Base-by-base conservation (phyloP, 805 yeast genomes). In the Metschnikowia orientalis region DNA sequence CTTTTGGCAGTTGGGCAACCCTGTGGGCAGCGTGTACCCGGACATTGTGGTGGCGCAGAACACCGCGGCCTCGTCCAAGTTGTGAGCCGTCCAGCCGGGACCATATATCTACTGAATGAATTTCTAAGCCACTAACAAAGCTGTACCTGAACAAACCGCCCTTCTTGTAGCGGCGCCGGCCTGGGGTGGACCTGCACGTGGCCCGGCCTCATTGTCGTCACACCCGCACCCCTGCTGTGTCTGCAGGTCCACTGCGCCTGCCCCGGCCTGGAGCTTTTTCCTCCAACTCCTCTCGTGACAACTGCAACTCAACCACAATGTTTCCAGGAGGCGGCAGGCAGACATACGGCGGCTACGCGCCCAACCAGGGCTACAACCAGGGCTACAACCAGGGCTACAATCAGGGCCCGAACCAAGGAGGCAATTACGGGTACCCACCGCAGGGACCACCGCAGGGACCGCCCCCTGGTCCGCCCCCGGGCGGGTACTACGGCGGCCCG, bases 1-100 rank as follows among this genome's bases (percentile, higher is more conserved):
- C 2, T 69, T 75, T 37, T 88, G 97, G 95, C 95, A 86, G 53
- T 64, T 77, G 54, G 87, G 89, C 9, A 45, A 48, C 11, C 41
- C 56, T 23, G 43, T 45, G 44, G 59, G 61, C 9, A 57, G 51
- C 21, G 41, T 63, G 35, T 66, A 66, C 38, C 71, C 71, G 1
- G 37, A 35, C 18, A 48, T 51, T 9, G 45, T 63, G 13, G 40
- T 50, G 18, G 37, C 44, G 12, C 62, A 57, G 39, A 61, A 60
- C 35, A 33, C 44, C 22, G 59, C 51, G 8, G 47, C 40, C 10
- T 28, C 48, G 47, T 19, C 50, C 17, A 54, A 53, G 48, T 51
- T 54, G 42, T 53, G 38, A n/a, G n/a, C n/a, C n/a, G n/a, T n/a
- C n/a, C n/a, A n/a, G n/a, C n/a, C n/a, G n/a, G n/a, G n/a, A n/a